Conservation (phyloP, 257 asterid genomes). For the Solanum corneliomulleri region DNA sequence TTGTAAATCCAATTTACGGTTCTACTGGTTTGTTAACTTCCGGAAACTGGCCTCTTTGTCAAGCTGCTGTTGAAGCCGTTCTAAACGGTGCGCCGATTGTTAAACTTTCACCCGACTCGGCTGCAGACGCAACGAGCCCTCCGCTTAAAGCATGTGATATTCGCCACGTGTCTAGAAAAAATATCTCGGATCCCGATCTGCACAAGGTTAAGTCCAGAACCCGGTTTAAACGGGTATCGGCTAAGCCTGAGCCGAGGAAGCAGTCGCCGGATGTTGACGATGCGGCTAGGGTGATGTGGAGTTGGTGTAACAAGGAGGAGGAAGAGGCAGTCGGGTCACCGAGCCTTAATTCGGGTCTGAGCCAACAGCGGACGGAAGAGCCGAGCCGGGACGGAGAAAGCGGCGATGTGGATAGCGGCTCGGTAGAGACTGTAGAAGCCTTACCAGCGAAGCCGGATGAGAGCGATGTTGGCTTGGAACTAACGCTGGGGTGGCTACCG, state of each 20-base stretch:
- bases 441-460: not conserved
- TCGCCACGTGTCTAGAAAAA: slow-evolving; percentile 21
- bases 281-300: slow-evolving; percentile 34
- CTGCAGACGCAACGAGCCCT: slow-evolving; percentile 9
- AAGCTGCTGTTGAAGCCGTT: slow-evolving; percentile 36
- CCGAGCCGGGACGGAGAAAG: not conserved
- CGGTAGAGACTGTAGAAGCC: slow-evolving; percentile 16
- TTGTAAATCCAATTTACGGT: slow-evolving; percentile 30
- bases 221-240: slow-evolving; percentile 5
- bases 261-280: slow-evolving; percentile 19
- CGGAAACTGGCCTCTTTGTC: slow-evolving; percentile 31
- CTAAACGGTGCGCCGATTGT: slow-evolving; percentile 19
- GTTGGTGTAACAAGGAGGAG: slow-evolving; percentile 24
- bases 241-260: slow-evolving; percentile 5
- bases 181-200: not conserved
- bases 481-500: slow-evolving; percentile 24
- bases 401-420: slow-evolving; percentile 1
- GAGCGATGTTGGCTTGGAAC: slow-evolving; percentile 19
- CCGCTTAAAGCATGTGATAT: slow-evolving; percentile 23
- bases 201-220: slow-evolving; percentile 12
- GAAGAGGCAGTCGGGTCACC: not conserved
- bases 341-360: slow-evolving; percentile 15
- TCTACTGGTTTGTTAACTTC: slow-evolving; percentile 29
- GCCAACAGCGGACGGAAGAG: not conserved
- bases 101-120: slow-evolving; percentile 20